Base-by-base conservation (phyloP, 2,329 filamentous ascomycete genomes). In the Trichoderma polysporum region DNA sequence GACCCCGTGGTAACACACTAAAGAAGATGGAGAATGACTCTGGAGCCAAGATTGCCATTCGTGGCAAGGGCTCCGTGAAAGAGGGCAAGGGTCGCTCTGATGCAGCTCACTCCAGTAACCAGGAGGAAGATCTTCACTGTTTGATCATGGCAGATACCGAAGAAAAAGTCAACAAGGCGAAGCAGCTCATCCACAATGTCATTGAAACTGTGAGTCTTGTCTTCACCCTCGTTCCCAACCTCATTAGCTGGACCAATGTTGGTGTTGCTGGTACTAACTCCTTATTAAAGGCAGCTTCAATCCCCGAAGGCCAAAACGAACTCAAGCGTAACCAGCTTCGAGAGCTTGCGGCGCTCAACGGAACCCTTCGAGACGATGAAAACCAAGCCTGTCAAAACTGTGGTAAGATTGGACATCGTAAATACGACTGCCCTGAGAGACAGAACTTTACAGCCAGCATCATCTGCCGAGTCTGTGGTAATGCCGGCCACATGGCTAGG, bases 21-120 rank as follows among this genome's bases (percentile, higher is more conserved):
- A 99, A 99, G 85, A 99, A 97, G 81, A 99, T 99, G 95, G 95
- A 99, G 80, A 88, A 90, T 76, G 94, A 99, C 82, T 99, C 95
- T 66, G 90, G 90, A 71, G 95, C 95, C 79, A 99, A 99, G 82
- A 99, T 99, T 84, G 95, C 95, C 73, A 99, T 99, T 78, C 94
- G 95, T 82, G 95, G 95, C 84, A 99, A 99, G 83, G 95, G 95
- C 79, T 99, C 95, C 75, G 95, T 99, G 79, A 99, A 99, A 82
- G 95, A 99, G 87, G 95, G 95, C 84, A 99, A 99, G 81, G 95
- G 95, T 73, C 93, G 95, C 73, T 98, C 95, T 83, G 95, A 99
- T 80, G 95, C 95, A 75, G 95, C 95, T 83, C 95, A 99, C 82
- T 93, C 94, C 80, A 98, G 95, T 87, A 99, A 99, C 85, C 95